Evolutionary conservation across 768 basidiomycete species (phyloP), one percentile per base, ranked within the genome.

Genomic region (Auricularia sp.): DNA sequence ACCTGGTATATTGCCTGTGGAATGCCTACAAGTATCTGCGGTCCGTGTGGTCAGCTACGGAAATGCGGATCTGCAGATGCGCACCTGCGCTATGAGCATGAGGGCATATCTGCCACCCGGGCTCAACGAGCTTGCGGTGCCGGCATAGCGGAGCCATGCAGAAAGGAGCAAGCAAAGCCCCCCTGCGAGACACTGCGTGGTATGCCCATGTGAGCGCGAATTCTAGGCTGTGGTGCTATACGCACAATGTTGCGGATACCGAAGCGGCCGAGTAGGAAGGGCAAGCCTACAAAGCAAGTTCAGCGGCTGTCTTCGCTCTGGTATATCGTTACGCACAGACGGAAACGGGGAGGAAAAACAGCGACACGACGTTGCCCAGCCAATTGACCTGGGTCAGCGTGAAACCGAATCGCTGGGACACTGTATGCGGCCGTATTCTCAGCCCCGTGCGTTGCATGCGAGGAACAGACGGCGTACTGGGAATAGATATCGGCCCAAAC

Each of bases 401-500:
- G 66, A 91, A 83, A n/a, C 77, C 75, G 68, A 91, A 91, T 43
- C 88, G 84, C 3, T 70, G 68, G 11, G 83, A 80, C 68, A 81
- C 88, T 91, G 67, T 36, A 53, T n/a, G 66, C 51, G 43, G 51
- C 23, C 23, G 18, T 7, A 51, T 36, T 11, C 21, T 16, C 3
- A 16, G 51, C 23, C 21, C 43, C 34, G 39, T 21, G 44, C 36
- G 21, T 36, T 42, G 36, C n/a, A 64, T 10, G 6, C 34, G 66
- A 16, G 23, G 36, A 35, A 63, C 36, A 10, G n/a, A 23, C 5
- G 12, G 66, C 78, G 53, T 60, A 91, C 90, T 78, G 68, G 85
- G 72, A 51, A 84, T 85, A 0, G 91, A 78, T 63, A 94, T 92
- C 3, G 91, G 88, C 3, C 91, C 90, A 69, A 93, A 93, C 90